Percentiles rank a stretch among this genome's conserved stretches.
Conservation (phyloP, 148 eudicot species). For the Bassia scoparia region DNA sequence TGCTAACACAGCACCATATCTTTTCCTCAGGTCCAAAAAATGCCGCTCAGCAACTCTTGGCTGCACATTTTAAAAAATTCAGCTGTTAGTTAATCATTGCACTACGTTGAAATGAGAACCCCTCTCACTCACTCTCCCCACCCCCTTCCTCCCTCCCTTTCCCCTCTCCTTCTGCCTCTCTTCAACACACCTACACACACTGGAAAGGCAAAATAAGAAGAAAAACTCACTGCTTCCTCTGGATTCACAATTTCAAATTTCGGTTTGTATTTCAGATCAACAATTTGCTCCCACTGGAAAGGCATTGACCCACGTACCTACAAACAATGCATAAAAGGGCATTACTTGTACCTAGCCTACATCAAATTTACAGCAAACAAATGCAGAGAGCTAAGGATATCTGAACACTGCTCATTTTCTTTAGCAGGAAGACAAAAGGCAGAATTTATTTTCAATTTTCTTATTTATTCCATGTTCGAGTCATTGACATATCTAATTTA, state of each 20-base stretch:
- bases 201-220: not conserved
- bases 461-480: not conserved
- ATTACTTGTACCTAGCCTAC: slow-evolving; percentile 3
- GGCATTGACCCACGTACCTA: slow-evolving; percentile 98
- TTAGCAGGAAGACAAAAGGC: not conserved
- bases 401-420: not conserved
- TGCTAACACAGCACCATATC: slow-evolving; percentile 84
- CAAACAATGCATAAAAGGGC: slow-evolving; percentile 31
- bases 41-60: slow-evolving; percentile 85
- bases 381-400: slow-evolving; percentile 3
- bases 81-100: slow-evolving; percentile 14
- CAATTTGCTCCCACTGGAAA: slow-evolving; percentile 94
- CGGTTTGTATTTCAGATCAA: slow-evolving; percentile 92
- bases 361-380: not conserved
- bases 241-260: slow-evolving; percentile 70
- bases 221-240: slow-evolving; percentile 82
- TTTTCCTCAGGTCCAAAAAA: slow-evolving; percentile 79
- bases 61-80: slow-evolving; percentile 37
- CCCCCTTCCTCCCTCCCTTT: not conserved
- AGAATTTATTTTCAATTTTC: not conserved
- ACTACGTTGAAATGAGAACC: not conserved
- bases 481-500: no score
- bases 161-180: no score
- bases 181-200: no score
- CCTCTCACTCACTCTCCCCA: not conserved